These are phyloP conservation scores for Prunus fruticosa DNA, from an alignment of 306 rosid species.

Conservation along the genomic window DNA sequence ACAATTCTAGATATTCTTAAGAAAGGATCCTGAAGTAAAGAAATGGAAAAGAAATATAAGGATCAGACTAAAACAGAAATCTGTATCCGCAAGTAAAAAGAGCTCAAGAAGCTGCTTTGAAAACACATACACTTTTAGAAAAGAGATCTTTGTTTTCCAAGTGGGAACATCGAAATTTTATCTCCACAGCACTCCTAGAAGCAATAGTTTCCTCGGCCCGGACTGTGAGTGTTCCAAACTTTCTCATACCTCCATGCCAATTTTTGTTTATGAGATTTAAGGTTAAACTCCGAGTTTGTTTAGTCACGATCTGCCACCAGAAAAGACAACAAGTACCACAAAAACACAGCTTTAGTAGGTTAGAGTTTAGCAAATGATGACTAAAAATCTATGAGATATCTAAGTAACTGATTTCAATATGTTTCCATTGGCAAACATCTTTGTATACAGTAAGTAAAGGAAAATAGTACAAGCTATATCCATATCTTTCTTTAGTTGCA, in stretches of 20 bases:
- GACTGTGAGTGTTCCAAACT: conserved; percentile 59
- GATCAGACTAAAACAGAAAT: neutral
- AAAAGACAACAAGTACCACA: neutral
- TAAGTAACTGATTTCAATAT: neutral
- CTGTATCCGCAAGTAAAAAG: conserved; percentile 1
- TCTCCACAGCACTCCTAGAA: conserved; percentile 63
- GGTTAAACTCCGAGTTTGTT: conserved; percentile 46
- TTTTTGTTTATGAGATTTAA: conserved; percentile 40
- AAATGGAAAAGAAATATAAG: neutral
- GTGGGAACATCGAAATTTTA: conserved; percentile 59
- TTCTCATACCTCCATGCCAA: conserved; percentile 37
- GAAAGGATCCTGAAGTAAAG: conserved; percentile 72
- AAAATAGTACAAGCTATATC: neutral
- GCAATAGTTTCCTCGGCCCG: conserved; percentile 74
- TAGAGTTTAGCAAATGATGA: neutral
- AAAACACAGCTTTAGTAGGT: neutral
- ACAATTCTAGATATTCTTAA: conserved; percentile 69
- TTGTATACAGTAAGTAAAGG: neutral
- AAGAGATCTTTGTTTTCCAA: conserved; percentile 75
- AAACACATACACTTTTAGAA: conserved; percentile 63
- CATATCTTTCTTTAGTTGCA: neutral
- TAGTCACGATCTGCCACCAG: conserved; percentile 64
- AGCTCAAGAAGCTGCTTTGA: neutral
- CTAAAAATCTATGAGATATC: neutral
- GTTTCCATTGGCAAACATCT: neutral